Evolutionary conservation across 768 basidiomycete species (phyloP).

Genomic region (Lactifluus hygrophoroides): DNA sequence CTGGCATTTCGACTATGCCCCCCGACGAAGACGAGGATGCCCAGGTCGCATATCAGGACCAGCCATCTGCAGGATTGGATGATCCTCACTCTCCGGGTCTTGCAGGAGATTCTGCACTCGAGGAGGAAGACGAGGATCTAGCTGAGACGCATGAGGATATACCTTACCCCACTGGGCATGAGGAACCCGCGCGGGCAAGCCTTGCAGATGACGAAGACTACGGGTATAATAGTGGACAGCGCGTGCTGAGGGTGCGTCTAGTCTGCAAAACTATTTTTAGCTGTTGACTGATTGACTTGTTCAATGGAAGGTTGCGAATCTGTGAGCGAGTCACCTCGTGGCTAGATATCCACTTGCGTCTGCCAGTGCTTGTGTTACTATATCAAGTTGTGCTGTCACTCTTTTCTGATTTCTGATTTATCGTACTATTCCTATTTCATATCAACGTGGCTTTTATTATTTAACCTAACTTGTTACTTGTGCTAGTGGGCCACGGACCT

Average conservation of each 20-base stretch:
- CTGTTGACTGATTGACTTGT: not conserved
- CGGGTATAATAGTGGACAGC: conserved; percentile 23
- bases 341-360: not conserved
- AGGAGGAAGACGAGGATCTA: conserved; percentile 3
- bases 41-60: conserved; percentile 23
- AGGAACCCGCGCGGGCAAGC: conserved; percentile 23
- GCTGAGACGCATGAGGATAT: not conserved
- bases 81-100: conserved; percentile 19
- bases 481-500: conserved; percentile 7
- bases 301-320: conserved; percentile 12
- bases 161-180: conserved; percentile 9
- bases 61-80: not conserved
- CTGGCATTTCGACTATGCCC: conserved; percentile 1
- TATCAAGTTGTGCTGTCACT: not conserved
- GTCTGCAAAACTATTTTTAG: not conserved
- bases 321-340: not conserved
- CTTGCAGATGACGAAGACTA: conserved; percentile 30
- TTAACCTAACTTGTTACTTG: not conserved
- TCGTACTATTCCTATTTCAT: conserved; percentile 2
- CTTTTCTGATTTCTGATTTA: conserved; percentile 9
- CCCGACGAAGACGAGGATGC: conserved; percentile 20
- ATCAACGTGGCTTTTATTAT: too few relatives aligned
- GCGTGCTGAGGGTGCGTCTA: conserved; percentile 28
- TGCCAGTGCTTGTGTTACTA: not conserved
- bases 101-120: not conserved